Conservation (phyloP, 2,329 filamentous ascomycete genomes). For the Cordyceps tenuipes region DNA sequence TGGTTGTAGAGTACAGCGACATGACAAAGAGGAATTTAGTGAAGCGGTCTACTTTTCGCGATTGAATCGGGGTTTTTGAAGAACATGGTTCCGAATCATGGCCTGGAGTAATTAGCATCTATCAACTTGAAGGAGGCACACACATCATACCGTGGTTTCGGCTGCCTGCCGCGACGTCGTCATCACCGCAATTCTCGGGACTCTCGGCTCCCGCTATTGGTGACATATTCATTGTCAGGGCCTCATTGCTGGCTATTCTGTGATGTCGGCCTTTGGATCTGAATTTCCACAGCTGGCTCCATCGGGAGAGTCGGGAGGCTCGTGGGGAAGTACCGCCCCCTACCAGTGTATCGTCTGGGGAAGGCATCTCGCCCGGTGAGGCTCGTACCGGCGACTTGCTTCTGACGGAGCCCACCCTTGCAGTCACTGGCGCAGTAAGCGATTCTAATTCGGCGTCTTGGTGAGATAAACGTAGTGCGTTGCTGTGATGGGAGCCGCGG, state of each 20-base stretch:
- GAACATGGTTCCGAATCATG: conserved; percentile 26
- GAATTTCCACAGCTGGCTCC: not conserved
- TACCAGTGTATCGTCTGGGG: not conserved
- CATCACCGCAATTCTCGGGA: not conserved
- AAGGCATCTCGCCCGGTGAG: not conserved
- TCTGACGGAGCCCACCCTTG: not conserved
- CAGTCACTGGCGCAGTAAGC: not conserved
- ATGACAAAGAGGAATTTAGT: conserved; percentile 33
- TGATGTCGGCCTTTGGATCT: not conserved
- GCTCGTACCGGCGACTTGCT: not conserved
- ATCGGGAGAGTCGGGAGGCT: not conserved
- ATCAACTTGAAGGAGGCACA: not conserved
- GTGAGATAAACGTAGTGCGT: not conserved
- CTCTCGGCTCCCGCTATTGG: not conserved
- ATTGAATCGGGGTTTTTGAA: conserved; percentile 22
- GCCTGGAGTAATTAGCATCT: conserved; percentile 2
- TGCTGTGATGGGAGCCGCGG: not conserved
- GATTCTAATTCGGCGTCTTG: not conserved
- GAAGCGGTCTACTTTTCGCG: conserved; percentile 36
- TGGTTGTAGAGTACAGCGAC: conserved; percentile 54
- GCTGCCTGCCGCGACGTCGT: not conserved
- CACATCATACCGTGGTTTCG: not conserved
- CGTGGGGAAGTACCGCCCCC: not conserved
- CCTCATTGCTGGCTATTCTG: not conserved
- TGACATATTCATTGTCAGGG: not conserved